Conservation (phyloP, 805 yeast genomes). For the Pichia rugopelliculosa region DNA sequence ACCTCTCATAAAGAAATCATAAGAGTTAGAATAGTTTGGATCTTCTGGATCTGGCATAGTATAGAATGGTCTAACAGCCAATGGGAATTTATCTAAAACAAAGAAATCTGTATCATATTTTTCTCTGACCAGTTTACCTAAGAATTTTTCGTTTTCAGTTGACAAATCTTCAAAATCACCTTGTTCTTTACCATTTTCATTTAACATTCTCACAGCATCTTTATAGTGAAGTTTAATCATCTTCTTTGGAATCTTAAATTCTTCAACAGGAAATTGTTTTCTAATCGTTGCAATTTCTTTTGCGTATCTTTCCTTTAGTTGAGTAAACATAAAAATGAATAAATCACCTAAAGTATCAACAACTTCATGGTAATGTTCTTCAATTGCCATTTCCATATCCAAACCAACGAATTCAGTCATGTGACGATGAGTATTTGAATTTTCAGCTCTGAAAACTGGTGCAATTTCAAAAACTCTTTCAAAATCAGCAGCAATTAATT, state of each 20-base stretch:
- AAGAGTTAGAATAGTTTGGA: constrained; percentile 90
- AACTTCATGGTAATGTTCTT: constrained; percentile 96
- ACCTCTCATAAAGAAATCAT: constrained; percentile 99
- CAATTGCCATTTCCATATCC: constrained; percentile 96
- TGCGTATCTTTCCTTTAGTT: constrained; percentile 71
- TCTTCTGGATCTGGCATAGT: constrained; percentile 97
- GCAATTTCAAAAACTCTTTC: constrained; percentile 95
- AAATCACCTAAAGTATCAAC: constrained; percentile 48
- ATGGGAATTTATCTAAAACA: constrained; percentile 96
- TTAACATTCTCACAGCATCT: constrained; percentile 83
- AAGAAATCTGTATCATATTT: constrained; percentile 97
- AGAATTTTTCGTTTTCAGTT: constrained; percentile 89
- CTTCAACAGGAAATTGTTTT: constrained; percentile 95
- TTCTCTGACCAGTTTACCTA: constrained; percentile 87
- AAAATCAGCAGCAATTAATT: constrained; percentile 95
- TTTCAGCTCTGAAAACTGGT: constrained; percentile 98
- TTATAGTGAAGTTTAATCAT: constrained; percentile 85
- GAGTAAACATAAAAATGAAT: constrained; percentile 81
- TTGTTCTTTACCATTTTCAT: constrained; percentile 78
- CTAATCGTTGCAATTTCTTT: constrained; percentile 85
- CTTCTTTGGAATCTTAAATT: constrained; percentile 87
- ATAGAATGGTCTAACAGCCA: constrained; percentile 95
- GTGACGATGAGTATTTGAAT: constrained; percentile 98
- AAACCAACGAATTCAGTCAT: constrained; percentile 98
- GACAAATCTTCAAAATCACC: constrained; percentile 85